Evolutionary conservation across 805 yeast genomes (phyloP).

Genomic region (Ogataea ganodermae): DNA sequence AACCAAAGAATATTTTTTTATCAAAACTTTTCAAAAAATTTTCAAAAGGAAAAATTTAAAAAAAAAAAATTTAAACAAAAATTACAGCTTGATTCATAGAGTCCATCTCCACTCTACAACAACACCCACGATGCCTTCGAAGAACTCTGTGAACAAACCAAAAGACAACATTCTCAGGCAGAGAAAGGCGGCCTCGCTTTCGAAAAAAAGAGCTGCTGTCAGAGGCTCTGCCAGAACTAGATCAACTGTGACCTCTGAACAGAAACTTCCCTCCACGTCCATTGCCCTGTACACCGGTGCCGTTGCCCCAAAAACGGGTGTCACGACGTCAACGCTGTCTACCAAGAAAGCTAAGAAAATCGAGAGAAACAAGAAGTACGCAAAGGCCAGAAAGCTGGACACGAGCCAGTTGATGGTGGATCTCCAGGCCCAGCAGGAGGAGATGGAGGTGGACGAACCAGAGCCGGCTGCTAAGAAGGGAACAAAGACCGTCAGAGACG

Average conservation of each 20-base stretch:
- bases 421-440: slow-evolving; percentile 48
- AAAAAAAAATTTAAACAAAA: not conserved
- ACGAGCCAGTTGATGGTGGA: slow-evolving; percentile 48
- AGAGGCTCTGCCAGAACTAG: slow-evolving; percentile 26
- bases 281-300: slow-evolving; percentile 47
- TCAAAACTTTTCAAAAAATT: not conserved
- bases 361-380: slow-evolving; percentile 75
- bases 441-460: slow-evolving; percentile 50
- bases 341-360: slow-evolving; percentile 78
- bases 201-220: slow-evolving; percentile 52
- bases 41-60: slow-evolving; percentile 1
- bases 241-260: not conserved
- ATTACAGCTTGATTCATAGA: not conserved
- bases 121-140: slow-evolving; percentile 63
- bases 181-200: slow-evolving; percentile 50
- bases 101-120: no score
- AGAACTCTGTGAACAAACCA: slow-evolving; percentile 80
- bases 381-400: slow-evolving; percentile 51
- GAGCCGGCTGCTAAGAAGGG: slow-evolving; percentile 23
- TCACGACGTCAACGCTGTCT: slow-evolving; percentile 64
- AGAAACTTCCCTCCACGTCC: slow-evolving; percentile 30
- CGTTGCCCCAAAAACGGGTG: slow-evolving; percentile 22
- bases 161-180: slow-evolving; percentile 56
- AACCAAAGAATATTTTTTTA: slow-evolving; percentile 17
- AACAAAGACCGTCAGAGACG: slow-evolving; percentile 56